These are phyloP conservation scores for Hemisphaericaspora lyxosophila DNA, from an alignment of 1,139 yeast genomes.

Conservation along the genomic window DNA sequence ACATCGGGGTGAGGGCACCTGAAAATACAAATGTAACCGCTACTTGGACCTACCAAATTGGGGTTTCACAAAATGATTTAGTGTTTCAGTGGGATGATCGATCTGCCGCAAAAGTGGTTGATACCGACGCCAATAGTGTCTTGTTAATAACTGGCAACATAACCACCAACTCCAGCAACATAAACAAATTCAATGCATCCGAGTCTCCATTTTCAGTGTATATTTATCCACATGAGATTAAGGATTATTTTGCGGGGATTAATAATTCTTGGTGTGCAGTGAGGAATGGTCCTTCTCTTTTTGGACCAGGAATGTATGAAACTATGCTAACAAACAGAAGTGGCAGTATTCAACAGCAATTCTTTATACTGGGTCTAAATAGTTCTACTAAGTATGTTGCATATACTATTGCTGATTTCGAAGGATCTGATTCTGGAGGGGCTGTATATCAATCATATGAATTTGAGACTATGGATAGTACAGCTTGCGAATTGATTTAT, in stretches of 20 bases:
- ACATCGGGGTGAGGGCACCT: constrained; percentile 51
- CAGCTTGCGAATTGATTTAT: constrained; percentile 71
- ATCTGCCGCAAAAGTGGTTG: constrained; percentile 62
- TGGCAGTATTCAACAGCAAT: constrained; percentile 56
- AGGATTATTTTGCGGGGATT: constrained; percentile 40
- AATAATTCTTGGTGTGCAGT: constrained; percentile 77
- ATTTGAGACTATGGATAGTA: constrained; percentile 58
- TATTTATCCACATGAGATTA: constrained; percentile 45
- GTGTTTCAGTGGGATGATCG: constrained; percentile 70
- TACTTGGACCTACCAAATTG: constrained; percentile 63
- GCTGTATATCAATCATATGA: constrained; percentile 57
- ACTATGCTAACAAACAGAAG: constrained; percentile 50
- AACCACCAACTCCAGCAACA: constrained; percentile 22
- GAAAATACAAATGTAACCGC: constrained; percentile 38
- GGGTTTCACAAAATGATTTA: constrained; percentile 64
- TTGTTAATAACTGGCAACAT: constrained; percentile 66
- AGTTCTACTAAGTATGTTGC: constrained; percentile 65
- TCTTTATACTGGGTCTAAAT: constrained; percentile 61
- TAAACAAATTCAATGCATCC: constrained; percentile 26
- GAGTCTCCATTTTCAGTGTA: constrained; percentile 43
- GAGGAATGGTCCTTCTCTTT: constrained; percentile 44
- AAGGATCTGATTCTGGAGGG: constrained; percentile 56
- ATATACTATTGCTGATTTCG: constrained; percentile 56
- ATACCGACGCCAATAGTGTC: constrained; percentile 72
- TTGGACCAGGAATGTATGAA: constrained; percentile 20